Evolutionary conservation across 2,329 filamentous ascomycete species (phyloP), one percentile per base, ranked within the genome.

Genomic region (Cucurbitaria berberidis): DNA sequence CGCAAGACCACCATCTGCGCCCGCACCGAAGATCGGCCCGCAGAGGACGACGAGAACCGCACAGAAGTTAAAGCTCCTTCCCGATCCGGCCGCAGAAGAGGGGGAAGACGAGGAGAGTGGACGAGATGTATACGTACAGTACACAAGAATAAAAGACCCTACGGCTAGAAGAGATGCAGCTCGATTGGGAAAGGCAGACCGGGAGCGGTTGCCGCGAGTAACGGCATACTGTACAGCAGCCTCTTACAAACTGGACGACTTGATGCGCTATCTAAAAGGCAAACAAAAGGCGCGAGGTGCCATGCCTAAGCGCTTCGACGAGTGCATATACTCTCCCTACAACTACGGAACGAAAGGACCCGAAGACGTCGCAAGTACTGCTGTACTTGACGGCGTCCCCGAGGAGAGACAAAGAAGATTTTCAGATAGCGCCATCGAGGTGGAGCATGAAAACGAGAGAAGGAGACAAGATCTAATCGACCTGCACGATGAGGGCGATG

Each of bases 141-240:
- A 97, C 74, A 96, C 93, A 8, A 85, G 95, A 39, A 99, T 99
- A 77, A 98, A 98, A 75, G 95, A 99, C 70, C 93, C 93, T 0
- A 96, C 89, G 0, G 95, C 95, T 8, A 83, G 95, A 57, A 85
- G 95, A 67, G 93, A 98, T 81, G 95, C 95, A 15, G 95, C 95
- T 24, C 83, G 93, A 50, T 77, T 99, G 35, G 95, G 95, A 32
- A 99, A 98, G 75, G 93, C 93, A 34, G 95, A 99, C 74, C 85
- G 95, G 51, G 89, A 91, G 59, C 84, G 88, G 59, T 78, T 99
- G 50, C 95, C 95, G 5, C 83, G 95, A 57, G 95, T 99, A 13
- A 98, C 95, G 34, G 95, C 95, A 32, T 99, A 98, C 78, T 98
- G 93, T 72, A 97, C 95, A 0, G 92, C 95, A 10, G 92, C 91